Base-by-base conservation (phyloP, 495 filamentous ascomycete species). In the Penicillium antarcticum region DNA sequence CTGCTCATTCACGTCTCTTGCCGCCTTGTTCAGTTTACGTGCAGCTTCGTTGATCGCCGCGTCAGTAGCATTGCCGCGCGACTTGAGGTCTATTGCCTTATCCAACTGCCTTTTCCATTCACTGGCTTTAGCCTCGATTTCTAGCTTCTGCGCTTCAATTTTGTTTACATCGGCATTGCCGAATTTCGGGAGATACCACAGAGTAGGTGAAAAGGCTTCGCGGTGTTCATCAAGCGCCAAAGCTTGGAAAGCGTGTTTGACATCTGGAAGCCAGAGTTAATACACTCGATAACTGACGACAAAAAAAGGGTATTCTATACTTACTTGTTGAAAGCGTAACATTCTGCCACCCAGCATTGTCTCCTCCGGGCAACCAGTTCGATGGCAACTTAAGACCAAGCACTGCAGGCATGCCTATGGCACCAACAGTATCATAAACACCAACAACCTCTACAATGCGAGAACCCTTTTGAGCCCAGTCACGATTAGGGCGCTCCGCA, bases 401-500 rank as follows among this genome's bases (percentile, higher is more conserved):
- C 1, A 63, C 54, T 29, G 55, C 57, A 1, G 61, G 61, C 51
- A 63, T 58, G 21, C 61, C 61, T 41, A 64, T 44, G 16, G 58
- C 42, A 10, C 78, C 82, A 7, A 86, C 83, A 0, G 82, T 86
- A 56, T 86, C 82, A 67, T 69, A 86, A 4, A 84, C 81, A 14
- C 74, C 82, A 26, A 85, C 70, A 3, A 76, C 68, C 49, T 78
- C 71, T 51, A 87, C 71, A 5, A 53, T 42, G 12, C 55, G 42
- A 2, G 55, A 53, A 1, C 54, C 58, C 5, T 58, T 46, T 16
- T 57, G 51, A 6, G 55, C 55, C 54, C 58, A 58, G 26, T 57
- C 53, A 10, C 57, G 42, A 9, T 54, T 29, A 1, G 45, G 34
- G 9, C 24, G 35, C 18, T 51, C 50, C 3, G 42, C 37, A 33